Percentiles rank a stretch among this genome's conserved stretches.
Evolutionary conservation across 495 filamentous ascomycete genomes (phyloP).

Genomic region (Penicillium egyptiacum): DNA sequence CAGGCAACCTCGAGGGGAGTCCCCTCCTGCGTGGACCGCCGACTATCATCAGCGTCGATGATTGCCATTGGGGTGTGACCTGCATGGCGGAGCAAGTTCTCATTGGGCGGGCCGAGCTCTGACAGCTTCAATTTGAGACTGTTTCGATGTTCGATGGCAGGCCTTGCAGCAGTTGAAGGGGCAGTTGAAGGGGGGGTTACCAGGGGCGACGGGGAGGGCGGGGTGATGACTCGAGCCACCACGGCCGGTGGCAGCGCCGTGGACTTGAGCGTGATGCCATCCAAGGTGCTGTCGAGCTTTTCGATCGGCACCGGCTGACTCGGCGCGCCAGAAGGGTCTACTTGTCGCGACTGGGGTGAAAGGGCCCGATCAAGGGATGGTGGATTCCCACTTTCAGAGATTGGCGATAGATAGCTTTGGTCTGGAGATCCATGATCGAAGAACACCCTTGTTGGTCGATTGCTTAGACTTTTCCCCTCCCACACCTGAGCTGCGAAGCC

Average conservation of each 20-base stretch:
- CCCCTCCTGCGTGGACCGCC: slow-evolving; percentile 30
- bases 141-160: slow-evolving; percentile 33
- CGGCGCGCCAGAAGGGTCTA: slow-evolving; percentile 20
- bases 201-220: slow-evolving; percentile 40
- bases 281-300: slow-evolving; percentile 48
- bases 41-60: slow-evolving; percentile 39
- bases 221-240: slow-evolving; percentile 47
- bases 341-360: slow-evolving; percentile 36
- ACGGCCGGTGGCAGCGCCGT: slow-evolving; percentile 44
- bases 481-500: slow-evolving; percentile 38
- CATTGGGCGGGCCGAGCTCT: slow-evolving; percentile 41
- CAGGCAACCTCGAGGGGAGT: slow-evolving; percentile 23
- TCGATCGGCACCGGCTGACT: slow-evolving; percentile 47
- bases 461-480: slow-evolving; percentile 44
- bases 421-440: slow-evolving; percentile 33
- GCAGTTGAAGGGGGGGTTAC: slow-evolving; percentile 28
- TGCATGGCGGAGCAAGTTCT: slow-evolving; percentile 42
- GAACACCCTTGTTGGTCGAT: slow-evolving; percentile 47
- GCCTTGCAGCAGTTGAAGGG: slow-evolving; percentile 29
- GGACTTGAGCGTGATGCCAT: slow-evolving; percentile 51
- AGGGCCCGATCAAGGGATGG: slow-evolving; percentile 47
- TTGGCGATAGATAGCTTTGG: slow-evolving; percentile 22
- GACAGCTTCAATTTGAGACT: slow-evolving; percentile 45
- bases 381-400: slow-evolving; percentile 23
- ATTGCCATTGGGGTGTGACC: slow-evolving; percentile 52